These are phyloP conservation scores for Detonula confervacea DNA, from an alignment of 352 stramenopile genomes.

Conservation along the genomic window DNA sequence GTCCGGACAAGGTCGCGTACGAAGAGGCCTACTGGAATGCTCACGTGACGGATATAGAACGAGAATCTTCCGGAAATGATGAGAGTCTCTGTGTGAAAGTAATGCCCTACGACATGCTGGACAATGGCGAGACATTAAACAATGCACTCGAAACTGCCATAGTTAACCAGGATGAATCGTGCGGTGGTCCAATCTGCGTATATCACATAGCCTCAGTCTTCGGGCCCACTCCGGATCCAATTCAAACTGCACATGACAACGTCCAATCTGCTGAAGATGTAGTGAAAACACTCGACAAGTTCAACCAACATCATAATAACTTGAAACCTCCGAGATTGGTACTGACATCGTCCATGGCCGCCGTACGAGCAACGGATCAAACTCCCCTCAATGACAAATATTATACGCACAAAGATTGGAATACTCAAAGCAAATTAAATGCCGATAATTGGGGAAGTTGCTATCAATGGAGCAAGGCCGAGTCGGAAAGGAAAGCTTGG, in stretches of 20 bases:
- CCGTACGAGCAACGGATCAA: conserved; percentile 78
- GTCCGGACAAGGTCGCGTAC: conserved; percentile 43
- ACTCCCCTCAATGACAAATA: conserved; percentile 68
- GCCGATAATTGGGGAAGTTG: conserved; percentile 63
- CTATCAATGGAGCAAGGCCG: conserved; percentile 81
- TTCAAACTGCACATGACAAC: conserved; percentile 79
- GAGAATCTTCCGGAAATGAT: conserved; percentile 8
- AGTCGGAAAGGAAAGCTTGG: conserved; percentile 73
- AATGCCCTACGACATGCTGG: conserved; percentile 81
- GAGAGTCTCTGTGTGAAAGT: conserved; percentile 36
- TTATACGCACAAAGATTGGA: conserved; percentile 81
- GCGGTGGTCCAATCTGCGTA: conserved; percentile 53
- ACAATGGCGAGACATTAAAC: conserved; percentile 64
- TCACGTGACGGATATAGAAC: conserved; percentile 28
- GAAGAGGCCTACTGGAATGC: conserved; percentile 75
- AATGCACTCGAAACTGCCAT: conserved; percentile 53
- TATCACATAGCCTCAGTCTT: conserved; percentile 83
- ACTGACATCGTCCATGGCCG: conserved; percentile 82
- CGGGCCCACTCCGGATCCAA: conserved; percentile 74
- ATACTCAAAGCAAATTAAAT: conserved; percentile 61
- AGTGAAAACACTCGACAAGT: conserved; percentile 53
- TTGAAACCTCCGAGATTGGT: conserved; percentile 63
- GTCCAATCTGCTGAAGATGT: conserved; percentile 79
- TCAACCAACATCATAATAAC: conserved; percentile 26
- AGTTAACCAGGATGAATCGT: not conserved